Conservation (phyloP, 495 filamentous ascomycete species). For the Aspergillus biplanus region DNA sequence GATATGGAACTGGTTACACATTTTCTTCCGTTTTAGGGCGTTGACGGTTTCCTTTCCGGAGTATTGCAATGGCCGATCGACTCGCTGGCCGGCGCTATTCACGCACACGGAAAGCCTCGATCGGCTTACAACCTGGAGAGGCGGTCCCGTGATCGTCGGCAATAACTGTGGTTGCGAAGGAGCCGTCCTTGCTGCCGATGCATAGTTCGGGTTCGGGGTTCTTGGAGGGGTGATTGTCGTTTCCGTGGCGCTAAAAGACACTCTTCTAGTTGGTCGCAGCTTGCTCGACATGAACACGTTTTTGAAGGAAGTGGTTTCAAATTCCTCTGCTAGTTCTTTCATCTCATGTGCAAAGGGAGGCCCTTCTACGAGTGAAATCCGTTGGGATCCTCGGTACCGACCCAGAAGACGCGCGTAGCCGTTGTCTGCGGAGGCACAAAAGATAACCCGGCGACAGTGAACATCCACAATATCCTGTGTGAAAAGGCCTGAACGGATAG, state of each 20-base stretch:
- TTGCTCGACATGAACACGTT: slow-evolving; percentile 31
- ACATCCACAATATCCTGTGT: slow-evolving; percentile 28
- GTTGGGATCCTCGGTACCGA: slow-evolving; percentile 24
- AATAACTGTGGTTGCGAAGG: not conserved
- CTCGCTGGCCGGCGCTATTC: slow-evolving; percentile 28
- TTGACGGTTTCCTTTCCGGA: slow-evolving; percentile 25
- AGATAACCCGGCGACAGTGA: slow-evolving; percentile 33
- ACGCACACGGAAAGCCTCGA: slow-evolving; percentile 15
- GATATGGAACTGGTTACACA: slow-evolving; percentile 34
- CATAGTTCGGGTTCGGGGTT: slow-evolving; percentile 27
- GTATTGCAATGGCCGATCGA: slow-evolving; percentile 25
- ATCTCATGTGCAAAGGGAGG: slow-evolving; percentile 33
- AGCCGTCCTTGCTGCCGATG: slow-evolving; percentile 22
- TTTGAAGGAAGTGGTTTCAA: slow-evolving; percentile 28
- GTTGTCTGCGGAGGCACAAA: slow-evolving; percentile 37
- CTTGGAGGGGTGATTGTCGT: slow-evolving; percentile 15
- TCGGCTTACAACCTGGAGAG: not conserved
- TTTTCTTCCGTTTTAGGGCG: slow-evolving; percentile 25
- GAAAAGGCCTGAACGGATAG: slow-evolving; percentile 25
- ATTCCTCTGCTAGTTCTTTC: slow-evolving; percentile 22
- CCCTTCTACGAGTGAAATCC: slow-evolving; percentile 33
- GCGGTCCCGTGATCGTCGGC: not conserved
- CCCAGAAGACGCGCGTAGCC: slow-evolving; percentile 35
- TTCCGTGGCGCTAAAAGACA: slow-evolving; percentile 22
- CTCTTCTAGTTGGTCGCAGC: slow-evolving; percentile 13